phyloP scores from a whole-genome alignment of 441 rosid genomes.

The Populus hybrid region DNA sequence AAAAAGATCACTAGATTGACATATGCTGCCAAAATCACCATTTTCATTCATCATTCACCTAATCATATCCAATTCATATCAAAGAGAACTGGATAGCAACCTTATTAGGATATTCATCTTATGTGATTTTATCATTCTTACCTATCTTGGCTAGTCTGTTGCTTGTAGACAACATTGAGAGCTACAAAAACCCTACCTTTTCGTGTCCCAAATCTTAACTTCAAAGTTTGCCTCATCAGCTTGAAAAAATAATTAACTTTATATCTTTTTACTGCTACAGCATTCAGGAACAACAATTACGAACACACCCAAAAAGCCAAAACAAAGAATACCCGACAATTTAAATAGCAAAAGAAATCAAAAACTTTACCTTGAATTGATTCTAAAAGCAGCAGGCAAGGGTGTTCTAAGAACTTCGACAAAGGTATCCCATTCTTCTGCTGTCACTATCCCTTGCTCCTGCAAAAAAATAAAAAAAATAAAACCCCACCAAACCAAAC shows the following conservation, averaged over 20 bases:
- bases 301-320: background rate
- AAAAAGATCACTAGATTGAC: background rate
- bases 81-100: background rate
- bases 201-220: background rate
- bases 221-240: background rate
- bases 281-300: background rate
- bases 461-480: slow-evolving; percentile 15
- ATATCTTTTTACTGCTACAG: background rate
- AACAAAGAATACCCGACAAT: background rate
- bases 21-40: background rate
- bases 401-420: slow-evolving; percentile 71
- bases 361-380: slow-evolving; percentile 63
- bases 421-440: slow-evolving; percentile 83
- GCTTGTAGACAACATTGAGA: background rate
- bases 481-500: background rate
- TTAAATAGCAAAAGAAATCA: background rate
- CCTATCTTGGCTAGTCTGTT: background rate
- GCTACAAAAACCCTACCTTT: background rate
- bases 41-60: background rate
- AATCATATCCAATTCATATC: background rate
- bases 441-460: slow-evolving; percentile 77
- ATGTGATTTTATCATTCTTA: background rate
- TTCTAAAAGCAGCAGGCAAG: slow-evolving; percentile 91
- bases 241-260: background rate
- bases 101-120: background rate